phyloP scores from a whole-genome alignment of 441 rosid species.

The Croton setiger region DNA sequence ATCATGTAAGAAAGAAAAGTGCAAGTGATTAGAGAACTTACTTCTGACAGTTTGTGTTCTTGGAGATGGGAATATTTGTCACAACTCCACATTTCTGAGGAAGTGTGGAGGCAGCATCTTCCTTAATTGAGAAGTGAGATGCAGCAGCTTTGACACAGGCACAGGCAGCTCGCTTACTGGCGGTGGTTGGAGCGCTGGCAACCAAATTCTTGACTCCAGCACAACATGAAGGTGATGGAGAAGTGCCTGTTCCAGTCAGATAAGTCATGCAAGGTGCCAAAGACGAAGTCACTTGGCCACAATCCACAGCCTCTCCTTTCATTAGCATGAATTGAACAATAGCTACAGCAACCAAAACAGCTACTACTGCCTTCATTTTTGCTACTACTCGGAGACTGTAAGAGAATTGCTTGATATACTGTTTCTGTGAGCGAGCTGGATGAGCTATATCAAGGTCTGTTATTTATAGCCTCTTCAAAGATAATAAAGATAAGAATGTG shows the following conservation, averaged over 20 bases:
- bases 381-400: not conserved
- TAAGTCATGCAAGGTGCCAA: slow-evolving; percentile 28
- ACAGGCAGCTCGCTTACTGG: slow-evolving; percentile 28
- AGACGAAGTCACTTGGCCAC: slow-evolving; percentile 18
- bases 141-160: slow-evolving; percentile 31
- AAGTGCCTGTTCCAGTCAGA: slow-evolving; percentile 8
- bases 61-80: slow-evolving; percentile 31
- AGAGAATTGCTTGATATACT: not conserved
- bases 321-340: slow-evolving; percentile 20
- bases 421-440: not conserved
- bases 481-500: not conserved
- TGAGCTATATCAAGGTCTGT: not conserved
- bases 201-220: slow-evolving; percentile 22
- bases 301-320: slow-evolving; percentile 24
- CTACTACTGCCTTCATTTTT: slow-evolving; percentile 26
- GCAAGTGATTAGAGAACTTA: slow-evolving; percentile 2
- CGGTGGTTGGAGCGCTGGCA: slow-evolving; percentile 22
- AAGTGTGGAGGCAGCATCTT: slow-evolving; percentile 30
- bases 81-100: slow-evolving; percentile 30
- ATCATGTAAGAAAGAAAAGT: not conserved
- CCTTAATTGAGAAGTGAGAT: slow-evolving; percentile 16
- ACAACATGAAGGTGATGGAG: slow-evolving; percentile 30
- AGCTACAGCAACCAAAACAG: slow-evolving; percentile 17
- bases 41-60: slow-evolving; percentile 22
- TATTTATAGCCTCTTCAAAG: not conserved